phyloP scores from a whole-genome alignment of 208 protist species.

The Trypanosoma grayi region DNA sequence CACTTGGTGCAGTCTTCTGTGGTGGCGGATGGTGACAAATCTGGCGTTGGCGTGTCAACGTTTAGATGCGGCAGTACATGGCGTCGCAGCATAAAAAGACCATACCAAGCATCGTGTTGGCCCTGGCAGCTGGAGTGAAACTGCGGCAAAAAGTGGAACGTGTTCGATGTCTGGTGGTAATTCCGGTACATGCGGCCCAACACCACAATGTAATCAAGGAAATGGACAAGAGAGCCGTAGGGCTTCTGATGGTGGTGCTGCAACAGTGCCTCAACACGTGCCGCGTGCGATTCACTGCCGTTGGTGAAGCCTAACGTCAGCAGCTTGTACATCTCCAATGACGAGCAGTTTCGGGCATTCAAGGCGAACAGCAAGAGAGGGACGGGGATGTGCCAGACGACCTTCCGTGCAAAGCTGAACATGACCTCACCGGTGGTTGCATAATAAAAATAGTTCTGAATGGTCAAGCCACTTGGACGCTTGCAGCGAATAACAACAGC shows the following conservation, averaged over 20 bases:
- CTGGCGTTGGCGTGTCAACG: slow-evolving; percentile 49
- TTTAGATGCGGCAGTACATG: slow-evolving; percentile 91
- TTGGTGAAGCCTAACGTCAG: slow-evolving; percentile 67
- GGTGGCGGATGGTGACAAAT: slow-evolving; percentile 60
- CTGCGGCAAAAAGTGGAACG: slow-evolving; percentile 80
- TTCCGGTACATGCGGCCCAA: slow-evolving; percentile 80
- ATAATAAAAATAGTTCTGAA: slow-evolving; percentile 98
- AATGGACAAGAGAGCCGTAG: slow-evolving; percentile 69
- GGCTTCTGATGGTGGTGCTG: slow-evolving; percentile 83
- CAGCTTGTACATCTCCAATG: slow-evolving; percentile 59
- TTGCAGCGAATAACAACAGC: slow-evolving; percentile 95
- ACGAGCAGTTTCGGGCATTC: slow-evolving; percentile 54
- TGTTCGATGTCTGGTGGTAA: slow-evolving; percentile 62
- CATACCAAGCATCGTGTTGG: slow-evolving; percentile 91
- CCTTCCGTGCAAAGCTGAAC: slow-evolving; percentile 84
- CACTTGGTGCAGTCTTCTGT: slow-evolving; percentile 38
- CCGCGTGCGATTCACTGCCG: slow-evolving; percentile 37
- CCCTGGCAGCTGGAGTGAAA: slow-evolving; percentile 55
- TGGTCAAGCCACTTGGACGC: slow-evolving; percentile 87
- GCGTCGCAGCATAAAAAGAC: slow-evolving; percentile 84
- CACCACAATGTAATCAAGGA: slow-evolving; percentile 75
- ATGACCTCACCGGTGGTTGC: slow-evolving; percentile 84
- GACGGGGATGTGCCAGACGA: slow-evolving; percentile 86
- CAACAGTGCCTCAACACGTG: slow-evolving; percentile 84
- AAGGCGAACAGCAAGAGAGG: slow-evolving; percentile 66